Conservation (phyloP, 345 rosid genomes). For the Salix caprea region DNA sequence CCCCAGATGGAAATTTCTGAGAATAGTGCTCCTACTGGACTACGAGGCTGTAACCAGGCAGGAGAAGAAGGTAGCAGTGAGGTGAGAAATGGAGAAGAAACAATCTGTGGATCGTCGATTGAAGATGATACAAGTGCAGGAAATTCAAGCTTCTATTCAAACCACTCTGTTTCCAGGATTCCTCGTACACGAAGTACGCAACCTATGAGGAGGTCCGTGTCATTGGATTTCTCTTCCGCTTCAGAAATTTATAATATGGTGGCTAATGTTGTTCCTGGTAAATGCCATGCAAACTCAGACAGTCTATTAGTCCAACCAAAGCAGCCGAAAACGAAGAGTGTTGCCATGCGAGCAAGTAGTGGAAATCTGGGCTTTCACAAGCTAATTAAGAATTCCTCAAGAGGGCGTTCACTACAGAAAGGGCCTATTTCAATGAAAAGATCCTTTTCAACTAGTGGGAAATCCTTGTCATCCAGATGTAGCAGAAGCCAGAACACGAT, state of each 20-base stretch:
- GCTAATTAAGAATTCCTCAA: slow-evolving; percentile 32
- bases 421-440: slow-evolving; percentile 39
- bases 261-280: slow-evolving; percentile 2
- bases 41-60: not conserved
- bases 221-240: slow-evolving; percentile 43
- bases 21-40: not conserved
- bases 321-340: slow-evolving; percentile 17
- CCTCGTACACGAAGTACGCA: slow-evolving; percentile 23
- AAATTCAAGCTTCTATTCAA: slow-evolving; percentile 9
- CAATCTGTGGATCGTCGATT: not conserved
- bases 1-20: slow-evolving; percentile 16
- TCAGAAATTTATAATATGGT: slow-evolving; percentile 11
- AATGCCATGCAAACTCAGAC: slow-evolving; percentile 7
- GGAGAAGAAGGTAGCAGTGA: slow-evolving; percentile 22
- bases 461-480: slow-evolving; percentile 29
- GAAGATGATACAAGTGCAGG: slow-evolving; percentile 5
- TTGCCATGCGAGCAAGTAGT: slow-evolving; percentile 6
- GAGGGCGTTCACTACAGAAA: slow-evolving; percentile 35
- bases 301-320: slow-evolving; percentile 2
- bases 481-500: slow-evolving; percentile 24
- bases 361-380: slow-evolving; percentile 26
- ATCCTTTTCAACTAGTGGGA: slow-evolving; percentile 34
- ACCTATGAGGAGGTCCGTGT: slow-evolving; percentile 49
- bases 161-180: slow-evolving; percentile 5
- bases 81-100: slow-evolving; percentile 8